phyloP scores from a whole-genome alignment of 768 basidiomycete genomes.

The Mycena rosella region DNA sequence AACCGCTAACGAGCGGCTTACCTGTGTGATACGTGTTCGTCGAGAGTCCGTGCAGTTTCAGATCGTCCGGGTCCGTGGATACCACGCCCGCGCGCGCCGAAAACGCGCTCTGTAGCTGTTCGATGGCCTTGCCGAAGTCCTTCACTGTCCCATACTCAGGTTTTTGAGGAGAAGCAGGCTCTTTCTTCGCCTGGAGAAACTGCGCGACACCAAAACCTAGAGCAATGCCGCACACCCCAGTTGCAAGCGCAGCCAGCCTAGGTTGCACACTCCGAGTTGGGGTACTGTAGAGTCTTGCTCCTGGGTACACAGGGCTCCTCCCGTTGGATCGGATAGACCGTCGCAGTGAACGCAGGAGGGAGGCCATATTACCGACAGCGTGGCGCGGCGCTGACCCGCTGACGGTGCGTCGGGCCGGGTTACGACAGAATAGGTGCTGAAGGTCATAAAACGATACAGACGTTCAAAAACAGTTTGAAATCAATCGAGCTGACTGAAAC shows the following conservation, averaged over 20 bases:
- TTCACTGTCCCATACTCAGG: constrained; percentile 15
- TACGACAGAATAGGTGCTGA: too few relatives aligned
- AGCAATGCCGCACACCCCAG: constrained; percentile 24
- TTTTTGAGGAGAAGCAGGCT: background rate
- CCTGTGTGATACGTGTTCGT: constrained; percentile 29
- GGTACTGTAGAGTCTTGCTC: constrained; percentile 3
- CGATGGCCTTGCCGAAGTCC: constrained; percentile 22
- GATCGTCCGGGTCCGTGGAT: constrained; percentile 21
- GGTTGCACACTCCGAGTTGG: background rate
- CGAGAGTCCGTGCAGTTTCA: constrained; percentile 24
- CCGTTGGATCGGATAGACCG: background rate
- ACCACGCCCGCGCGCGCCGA: constrained; percentile 7
- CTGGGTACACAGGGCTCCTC: background rate
- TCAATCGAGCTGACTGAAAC: too few relatives aligned
- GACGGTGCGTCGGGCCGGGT: too few relatives aligned
- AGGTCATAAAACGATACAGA: too few relatives aligned
- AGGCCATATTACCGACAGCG: constrained; percentile 8
- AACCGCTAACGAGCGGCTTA: background rate
- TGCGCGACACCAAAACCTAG: constrained; percentile 16
- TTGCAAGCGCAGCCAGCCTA: background rate
- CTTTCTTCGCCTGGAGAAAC: background rate
- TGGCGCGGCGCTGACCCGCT: too few relatives aligned
- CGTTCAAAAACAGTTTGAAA: too few relatives aligned
- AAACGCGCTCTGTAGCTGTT: constrained; percentile 6
- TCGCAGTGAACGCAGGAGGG: constrained; percentile 13